These are phyloP conservation scores for Crassisporium funariophilum DNA, from an alignment of 768 basidiomycete genomes.

Conservation along the genomic window DNA sequence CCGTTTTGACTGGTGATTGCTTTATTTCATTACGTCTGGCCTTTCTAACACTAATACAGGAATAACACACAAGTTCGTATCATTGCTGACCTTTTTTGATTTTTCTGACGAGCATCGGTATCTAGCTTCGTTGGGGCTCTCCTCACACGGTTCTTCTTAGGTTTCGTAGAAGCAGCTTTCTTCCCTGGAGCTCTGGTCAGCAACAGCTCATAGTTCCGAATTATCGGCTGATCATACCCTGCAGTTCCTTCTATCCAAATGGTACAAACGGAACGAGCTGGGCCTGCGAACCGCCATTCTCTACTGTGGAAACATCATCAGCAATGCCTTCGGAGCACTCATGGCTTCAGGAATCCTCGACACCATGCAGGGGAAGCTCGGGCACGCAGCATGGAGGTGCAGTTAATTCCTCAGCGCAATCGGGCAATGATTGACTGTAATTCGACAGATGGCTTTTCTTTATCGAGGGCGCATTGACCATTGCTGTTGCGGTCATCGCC, in stretches of 20 bases:
- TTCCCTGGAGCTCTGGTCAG: slow-evolving; percentile 60
- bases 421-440: slow-evolving; percentile 1
- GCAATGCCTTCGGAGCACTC: slow-evolving; percentile 82
- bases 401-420: background rate
- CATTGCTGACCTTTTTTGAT: background rate
- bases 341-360: slow-evolving; percentile 79
- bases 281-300: slow-evolving; percentile 72
- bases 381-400: slow-evolving; percentile 76
- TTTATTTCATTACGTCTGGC: background rate
- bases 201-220: background rate
- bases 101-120: too few species aligned
- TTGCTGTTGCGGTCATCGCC: slow-evolving; percentile 51
- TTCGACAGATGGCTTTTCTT: slow-evolving; percentile 70
- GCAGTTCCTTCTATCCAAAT: slow-evolving; percentile 64
- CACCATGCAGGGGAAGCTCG: slow-evolving; percentile 72
- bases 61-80: slow-evolving; percentile 38
- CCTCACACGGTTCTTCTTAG: slow-evolving; percentile 77
- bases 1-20: slow-evolving; percentile 50
- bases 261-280: slow-evolving; percentile 79
- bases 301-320: slow-evolving; percentile 76
- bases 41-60: slow-evolving; percentile 27
- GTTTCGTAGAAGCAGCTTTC: slow-evolving; percentile 66
- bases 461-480: slow-evolving; percentile 69
- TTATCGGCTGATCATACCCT: slow-evolving; percentile 2
- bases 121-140: slow-evolving; percentile 74